Conservation (phyloP, 352 stramenopile species). For the Globisporangium megalacanthum region DNA sequence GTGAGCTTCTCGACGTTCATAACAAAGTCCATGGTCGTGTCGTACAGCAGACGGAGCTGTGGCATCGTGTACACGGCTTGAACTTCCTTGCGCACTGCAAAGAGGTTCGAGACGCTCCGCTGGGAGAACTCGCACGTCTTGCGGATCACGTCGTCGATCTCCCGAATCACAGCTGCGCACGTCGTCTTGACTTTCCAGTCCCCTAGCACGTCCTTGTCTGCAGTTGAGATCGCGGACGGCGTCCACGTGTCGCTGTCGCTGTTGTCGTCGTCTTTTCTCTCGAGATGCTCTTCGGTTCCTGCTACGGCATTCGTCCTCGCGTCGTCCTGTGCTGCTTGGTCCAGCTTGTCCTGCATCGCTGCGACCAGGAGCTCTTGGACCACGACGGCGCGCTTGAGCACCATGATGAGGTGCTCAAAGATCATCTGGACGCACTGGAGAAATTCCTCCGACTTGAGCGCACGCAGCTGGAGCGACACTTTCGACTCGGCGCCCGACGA, state of each 20-base stretch:
- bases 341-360: slow-evolving; percentile 71
- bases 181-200: slow-evolving; percentile 78
- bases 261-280: slow-evolving; percentile 7
- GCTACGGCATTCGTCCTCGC: slow-evolving; percentile 13
- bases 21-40: slow-evolving; percentile 91
- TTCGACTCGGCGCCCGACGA: slow-evolving; percentile 52
- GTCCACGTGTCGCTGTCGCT: slow-evolving; percentile 23
- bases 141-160: slow-evolving; percentile 79
- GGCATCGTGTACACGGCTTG: slow-evolving; percentile 86
- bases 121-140: slow-evolving; percentile 87
- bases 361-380: slow-evolving; percentile 67
- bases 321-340: slow-evolving; percentile 37
- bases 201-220: slow-evolving; percentile 45
- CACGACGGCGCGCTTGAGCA: slow-evolving; percentile 72
- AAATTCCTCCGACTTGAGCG: slow-evolving; percentile 80
- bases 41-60: slow-evolving; percentile 94
- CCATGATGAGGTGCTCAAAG: slow-evolving; percentile 82
- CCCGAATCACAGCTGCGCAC: slow-evolving; percentile 67
- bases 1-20: slow-evolving; percentile 89
- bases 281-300: slow-evolving; percentile 4
- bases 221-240: slow-evolving; percentile 30
- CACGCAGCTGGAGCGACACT: slow-evolving; percentile 73
- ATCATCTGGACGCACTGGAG: slow-evolving; percentile 87
- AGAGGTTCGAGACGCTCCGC: slow-evolving; percentile 81
- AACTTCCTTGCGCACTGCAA: slow-evolving; percentile 84